phyloP scores from a whole-genome alignment of 2,329 filamentous ascomycete species.

The Helminthosporium solani region DNA sequence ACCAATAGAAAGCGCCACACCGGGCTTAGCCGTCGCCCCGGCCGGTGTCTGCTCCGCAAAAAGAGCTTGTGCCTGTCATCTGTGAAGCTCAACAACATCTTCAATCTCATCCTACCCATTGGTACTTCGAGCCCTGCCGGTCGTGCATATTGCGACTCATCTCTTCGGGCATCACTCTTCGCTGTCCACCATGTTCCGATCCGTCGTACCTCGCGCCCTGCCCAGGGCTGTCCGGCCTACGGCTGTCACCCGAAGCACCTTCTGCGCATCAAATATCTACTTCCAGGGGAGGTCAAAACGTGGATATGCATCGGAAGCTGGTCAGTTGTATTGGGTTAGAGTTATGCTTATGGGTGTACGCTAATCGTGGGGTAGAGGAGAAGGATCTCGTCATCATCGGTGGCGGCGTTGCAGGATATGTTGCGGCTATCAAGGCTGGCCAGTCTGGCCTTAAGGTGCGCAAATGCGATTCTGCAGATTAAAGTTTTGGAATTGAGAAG shows the following conservation, averaged over 20 bases:
- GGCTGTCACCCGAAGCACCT: slow-evolving; percentile 37
- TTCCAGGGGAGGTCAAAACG: slow-evolving; percentile 55
- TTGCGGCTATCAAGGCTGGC: slow-evolving; percentile 97
- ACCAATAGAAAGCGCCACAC: slow-evolving; percentile 22
- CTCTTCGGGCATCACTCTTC: slow-evolving; percentile 22
- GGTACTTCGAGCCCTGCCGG: slow-evolving; percentile 30
- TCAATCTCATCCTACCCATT: slow-evolving; percentile 41
- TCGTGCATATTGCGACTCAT: slow-evolving; percentile 33
- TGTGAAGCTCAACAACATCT: slow-evolving; percentile 37
- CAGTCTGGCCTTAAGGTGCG: slow-evolving; percentile 92
- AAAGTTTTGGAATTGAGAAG: slow-evolving; percentile 4
- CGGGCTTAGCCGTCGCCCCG: slow-evolving; percentile 26
- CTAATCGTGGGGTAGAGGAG: slow-evolving; percentile 64
- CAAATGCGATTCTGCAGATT: slow-evolving; percentile 4
- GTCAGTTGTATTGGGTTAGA: slow-evolving; percentile 37
- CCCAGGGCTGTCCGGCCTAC: slow-evolving; percentile 44
- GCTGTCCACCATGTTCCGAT: slow-evolving; percentile 52
- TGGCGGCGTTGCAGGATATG: slow-evolving; percentile 96
- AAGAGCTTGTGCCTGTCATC: slow-evolving; percentile 12
- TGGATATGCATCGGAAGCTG: slow-evolving; percentile 57
- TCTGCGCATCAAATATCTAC: slow-evolving; percentile 47
- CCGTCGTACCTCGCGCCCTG: slow-evolving; percentile 52
- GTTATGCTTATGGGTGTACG: slow-evolving; percentile 18
- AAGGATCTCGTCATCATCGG: slow-evolving; percentile 98
- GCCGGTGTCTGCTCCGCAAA: slow-evolving; percentile 29